These are phyloP conservation scores for Cutaneotrichosporon cutaneum DNA, from an alignment of 1,284 basidiomycete genomes.

Conservation along the genomic window DNA sequence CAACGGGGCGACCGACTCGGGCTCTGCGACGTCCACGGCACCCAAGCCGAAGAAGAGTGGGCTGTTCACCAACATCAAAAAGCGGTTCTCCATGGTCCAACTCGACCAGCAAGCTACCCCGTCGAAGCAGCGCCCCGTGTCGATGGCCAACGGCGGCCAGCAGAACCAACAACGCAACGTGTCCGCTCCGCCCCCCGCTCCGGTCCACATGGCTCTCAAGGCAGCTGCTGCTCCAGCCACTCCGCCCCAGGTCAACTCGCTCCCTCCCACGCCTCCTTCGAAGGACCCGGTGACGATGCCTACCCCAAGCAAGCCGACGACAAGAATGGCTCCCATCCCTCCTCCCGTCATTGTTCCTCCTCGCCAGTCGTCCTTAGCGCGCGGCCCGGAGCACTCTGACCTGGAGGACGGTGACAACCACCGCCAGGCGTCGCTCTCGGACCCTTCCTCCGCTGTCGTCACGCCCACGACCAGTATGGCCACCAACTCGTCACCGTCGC, in stretches of 20 bases:
- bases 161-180: slow-evolving; percentile 3
- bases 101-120: slow-evolving; percentile 2
- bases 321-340: slow-evolving; percentile 4
- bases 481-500: slow-evolving; percentile 17
- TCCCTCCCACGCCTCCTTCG: neutral
- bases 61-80: slow-evolving; percentile 20
- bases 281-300: neutral
- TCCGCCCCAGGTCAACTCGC: neutral
- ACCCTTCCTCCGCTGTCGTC: slow-evolving; percentile 23
- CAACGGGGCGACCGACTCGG: neutral
- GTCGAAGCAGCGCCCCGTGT: slow-evolving; percentile 11
- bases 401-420: slow-evolving; percentile 3
- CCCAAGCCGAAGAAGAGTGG: slow-evolving; percentile 16
- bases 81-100: slow-evolving; percentile 23
- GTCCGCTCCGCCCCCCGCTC: neutral
- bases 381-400: neutral
- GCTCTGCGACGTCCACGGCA: slow-evolving; percentile 6
- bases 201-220: neutral
- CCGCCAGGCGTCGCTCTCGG: slow-evolving; percentile 15
- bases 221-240: neutral
- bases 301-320: neutral
- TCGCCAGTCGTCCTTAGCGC: slow-evolving; percentile 16
- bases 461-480: slow-evolving; percentile 24
- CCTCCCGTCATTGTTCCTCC: slow-evolving; percentile 23
- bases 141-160: neutral